Conservation (phyloP, 176 grass and related monocot genomes). For the Oryza officinalis region DNA sequence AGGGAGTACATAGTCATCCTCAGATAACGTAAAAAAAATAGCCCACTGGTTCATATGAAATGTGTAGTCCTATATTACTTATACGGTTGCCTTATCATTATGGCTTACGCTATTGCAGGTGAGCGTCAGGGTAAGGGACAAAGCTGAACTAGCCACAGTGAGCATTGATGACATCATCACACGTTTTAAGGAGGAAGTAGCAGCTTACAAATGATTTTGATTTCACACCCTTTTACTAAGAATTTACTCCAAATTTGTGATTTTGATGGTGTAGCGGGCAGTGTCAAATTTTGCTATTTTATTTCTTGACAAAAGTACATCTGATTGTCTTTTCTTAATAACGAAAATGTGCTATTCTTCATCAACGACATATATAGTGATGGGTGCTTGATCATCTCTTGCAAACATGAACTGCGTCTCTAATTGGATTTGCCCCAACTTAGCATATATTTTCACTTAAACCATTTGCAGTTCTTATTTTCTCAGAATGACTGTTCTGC, state of each 20-base stretch:
- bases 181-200: slow-evolving; percentile 66
- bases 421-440: not conserved
- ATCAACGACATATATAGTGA: not conserved
- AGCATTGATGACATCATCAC: slow-evolving; percentile 53
- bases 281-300: not conserved
- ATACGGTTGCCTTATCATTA: not conserved
- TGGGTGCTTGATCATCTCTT: no score
- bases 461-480: no score
- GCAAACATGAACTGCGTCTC: no score
- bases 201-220: slow-evolving; percentile 56
- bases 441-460: not conserved
- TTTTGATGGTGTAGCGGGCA: slow-evolving; percentile 20
- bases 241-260: not conserved
- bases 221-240: not conserved
- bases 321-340: not conserved
- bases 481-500: no score
- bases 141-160: slow-evolving; percentile 54
- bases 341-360: not conserved
- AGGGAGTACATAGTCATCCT: not conserved
- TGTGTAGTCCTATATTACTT: not conserved
- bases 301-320: slow-evolving; percentile 1
- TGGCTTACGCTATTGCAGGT: slow-evolving; percentile 51
- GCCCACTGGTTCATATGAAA: not conserved
- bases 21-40: not conserved
- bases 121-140: slow-evolving; percentile 76